These are phyloP conservation scores for Metarhizium album DNA, from an alignment of 2,329 filamentous ascomycete species.

Conservation along the genomic window DNA sequence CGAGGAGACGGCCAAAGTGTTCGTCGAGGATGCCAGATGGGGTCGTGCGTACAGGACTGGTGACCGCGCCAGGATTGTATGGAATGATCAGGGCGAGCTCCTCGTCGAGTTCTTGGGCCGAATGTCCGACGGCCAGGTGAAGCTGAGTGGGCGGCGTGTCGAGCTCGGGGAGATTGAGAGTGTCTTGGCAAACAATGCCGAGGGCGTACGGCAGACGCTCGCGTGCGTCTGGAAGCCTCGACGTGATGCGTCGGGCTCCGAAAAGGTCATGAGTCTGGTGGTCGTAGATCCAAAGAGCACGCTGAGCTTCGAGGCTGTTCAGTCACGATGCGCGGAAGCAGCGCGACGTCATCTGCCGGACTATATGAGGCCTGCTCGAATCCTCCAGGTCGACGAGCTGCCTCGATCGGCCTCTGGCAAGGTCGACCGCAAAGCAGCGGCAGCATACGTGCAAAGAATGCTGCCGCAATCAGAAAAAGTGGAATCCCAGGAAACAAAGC, in stretches of 20 bases:
- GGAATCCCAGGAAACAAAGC: neutral
- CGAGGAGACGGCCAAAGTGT: constrained; percentile 47
- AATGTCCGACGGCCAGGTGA: constrained; percentile 58
- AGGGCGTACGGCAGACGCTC: constrained; percentile 9
- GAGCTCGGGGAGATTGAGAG: constrained; percentile 59
- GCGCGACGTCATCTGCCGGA: constrained; percentile 34
- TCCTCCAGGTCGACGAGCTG: constrained; percentile 37
- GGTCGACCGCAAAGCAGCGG: constrained; percentile 36
- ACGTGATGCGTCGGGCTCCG: constrained; percentile 4
- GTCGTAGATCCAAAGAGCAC: constrained; percentile 31
- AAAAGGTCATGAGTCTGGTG: constrained; percentile 36
- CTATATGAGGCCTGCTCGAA: constrained; percentile 49
- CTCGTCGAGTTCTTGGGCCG: constrained; percentile 49
- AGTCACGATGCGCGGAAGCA: neutral
- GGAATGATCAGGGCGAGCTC: constrained; percentile 49
- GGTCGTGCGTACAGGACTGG: constrained; percentile 66
- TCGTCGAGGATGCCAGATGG: constrained; percentile 51
- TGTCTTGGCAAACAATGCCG: constrained; percentile 14
- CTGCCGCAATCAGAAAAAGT: neutral
- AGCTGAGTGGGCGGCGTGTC: constrained; percentile 62
- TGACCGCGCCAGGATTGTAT: constrained; percentile 26
- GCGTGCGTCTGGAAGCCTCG: constrained; percentile 6
- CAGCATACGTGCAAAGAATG: neutral
- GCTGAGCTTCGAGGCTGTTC: neutral
- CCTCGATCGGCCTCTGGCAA: constrained; percentile 52